Evolutionary conservation across 495 filamentous ascomycete species (phyloP).

Genomic region (Penicillium atrosanguineum): DNA sequence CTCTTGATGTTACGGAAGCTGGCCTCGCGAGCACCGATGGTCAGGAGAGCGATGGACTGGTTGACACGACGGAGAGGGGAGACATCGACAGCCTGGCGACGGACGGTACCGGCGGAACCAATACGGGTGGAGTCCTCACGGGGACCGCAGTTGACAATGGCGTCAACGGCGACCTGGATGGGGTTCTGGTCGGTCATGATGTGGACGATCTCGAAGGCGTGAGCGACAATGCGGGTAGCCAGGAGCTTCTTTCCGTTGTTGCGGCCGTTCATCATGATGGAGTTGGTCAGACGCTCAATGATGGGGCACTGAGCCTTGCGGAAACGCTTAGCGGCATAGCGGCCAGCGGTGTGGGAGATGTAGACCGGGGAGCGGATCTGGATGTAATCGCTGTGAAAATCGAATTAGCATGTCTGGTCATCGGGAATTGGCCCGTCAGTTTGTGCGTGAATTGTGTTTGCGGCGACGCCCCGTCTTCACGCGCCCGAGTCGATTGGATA

Average conservation of each 20-base stretch:
- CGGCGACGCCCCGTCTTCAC: neutral
- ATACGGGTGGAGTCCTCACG: conserved; percentile 99
- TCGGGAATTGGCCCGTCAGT: neutral
- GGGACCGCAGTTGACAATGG: conserved; percentile 99
- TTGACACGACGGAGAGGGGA: conserved; percentile 99
- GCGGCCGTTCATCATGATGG: conserved; percentile 99
- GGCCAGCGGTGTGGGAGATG: conserved; percentile 95
- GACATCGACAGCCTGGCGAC: conserved; percentile 99
- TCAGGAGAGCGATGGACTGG: conserved; percentile 90
- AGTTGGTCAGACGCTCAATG: conserved; percentile 99
- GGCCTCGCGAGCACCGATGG: conserved; percentile 94
- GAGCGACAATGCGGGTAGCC: conserved; percentile 98
- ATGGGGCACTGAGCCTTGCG: conserved; percentile 99
- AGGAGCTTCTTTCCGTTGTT: conserved; percentile 99
- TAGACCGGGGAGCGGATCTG: conserved; percentile 98
- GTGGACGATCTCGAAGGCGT: conserved; percentile 99
- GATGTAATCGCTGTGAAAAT: conserved; percentile 83
- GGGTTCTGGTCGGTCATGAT: conserved; percentile 99
- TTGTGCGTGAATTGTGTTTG: neutral
- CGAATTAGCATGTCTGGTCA: conserved; percentile 14
- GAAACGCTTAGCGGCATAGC: conserved; percentile 99
- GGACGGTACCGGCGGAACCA: conserved; percentile 97
- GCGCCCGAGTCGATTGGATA: neutral
- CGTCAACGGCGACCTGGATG: conserved; percentile 98
- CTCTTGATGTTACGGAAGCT: conserved; percentile 99